Base-by-base conservation (phyloP, 768 basidiomycete genomes). In the Gyrodon lividus region DNA sequence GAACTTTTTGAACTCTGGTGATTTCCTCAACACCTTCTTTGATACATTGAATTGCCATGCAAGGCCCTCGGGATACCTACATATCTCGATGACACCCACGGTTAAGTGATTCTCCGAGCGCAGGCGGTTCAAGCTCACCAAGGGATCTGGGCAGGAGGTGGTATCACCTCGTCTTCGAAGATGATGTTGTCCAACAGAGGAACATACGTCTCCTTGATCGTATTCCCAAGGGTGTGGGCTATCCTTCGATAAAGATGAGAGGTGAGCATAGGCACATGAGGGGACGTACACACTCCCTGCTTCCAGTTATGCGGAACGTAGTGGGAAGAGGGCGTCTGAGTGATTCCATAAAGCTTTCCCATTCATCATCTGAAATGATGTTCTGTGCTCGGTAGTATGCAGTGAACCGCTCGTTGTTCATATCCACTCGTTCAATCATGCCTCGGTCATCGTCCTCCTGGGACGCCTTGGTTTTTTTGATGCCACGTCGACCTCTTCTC, bases 11-110 rank as follows among this genome's bases (percentile, higher is more conserved):
- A 97, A 96, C 62, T 94, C 90, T 6, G 86, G 84, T 5, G 83
- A 83, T 63, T 90, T 96, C 46, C 97, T 82, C 30, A 99, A 73
- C 1, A 89, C 84, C 48, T 86, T 84, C 68, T 98, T 98, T 8
- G 90, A 80, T 1, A 96, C 87, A 59, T 94, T 91, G 67, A 98
- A 83, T 60, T 97, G 92, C 97, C 97, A 99, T 9, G 91, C 97
- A 12, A 97, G 78, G n/a, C 86, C 86, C 10, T 87, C 87, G 10
- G 96, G 94, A 70, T 97, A 98, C 93, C 93, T 93, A 47, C 24
- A 51, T 2, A 37, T 24, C 28, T 2, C 1, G 31, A 37, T 43
- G 37, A 53, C 17, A 30, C 43, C 24, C 48, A 14, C 10, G 30
- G 2, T 6, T 41, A 45, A 41, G 38, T 45, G 33, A 48, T 16